A percentile compares a stretch with the other conserved stretches of the same genome.
These are phyloP conservation scores for Cocos nucifera DNA, from an alignment of 176 grass and related monocot genomes.

Conservation along the genomic window DNA sequence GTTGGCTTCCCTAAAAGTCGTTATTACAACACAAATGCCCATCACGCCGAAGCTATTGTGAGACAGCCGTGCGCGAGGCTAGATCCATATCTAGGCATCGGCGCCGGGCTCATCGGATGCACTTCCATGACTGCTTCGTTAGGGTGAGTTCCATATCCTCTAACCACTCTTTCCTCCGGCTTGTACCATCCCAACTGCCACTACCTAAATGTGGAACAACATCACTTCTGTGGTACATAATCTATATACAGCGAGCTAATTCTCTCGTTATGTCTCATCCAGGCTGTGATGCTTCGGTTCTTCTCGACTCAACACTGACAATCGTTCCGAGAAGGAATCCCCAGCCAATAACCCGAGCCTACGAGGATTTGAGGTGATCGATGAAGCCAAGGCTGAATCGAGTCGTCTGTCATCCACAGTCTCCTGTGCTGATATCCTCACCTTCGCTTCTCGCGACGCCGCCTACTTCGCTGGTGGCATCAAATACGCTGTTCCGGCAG, in stretches of 20 bases:
- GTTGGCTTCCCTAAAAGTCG: constrained; percentile 26
- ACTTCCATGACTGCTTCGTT: constrained; percentile 75
- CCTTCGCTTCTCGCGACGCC: constrained; percentile 37
- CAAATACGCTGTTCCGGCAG: constrained; percentile 5
- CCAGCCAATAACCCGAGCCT: constrained; percentile 31
- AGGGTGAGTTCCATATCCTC: constrained; percentile 13
- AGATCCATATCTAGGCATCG: constrained; percentile 26
- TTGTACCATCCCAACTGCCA: too few species aligned
- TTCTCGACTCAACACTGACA: constrained; percentile 24
- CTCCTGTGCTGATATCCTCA: constrained; percentile 7
- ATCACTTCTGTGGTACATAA: too few species aligned
- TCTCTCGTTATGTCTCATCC: not conserved
- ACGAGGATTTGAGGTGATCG: constrained; percentile 52
- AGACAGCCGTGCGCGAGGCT: constrained; percentile 27
- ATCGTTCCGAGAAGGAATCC: constrained; percentile 30
- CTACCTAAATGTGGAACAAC: too few species aligned
- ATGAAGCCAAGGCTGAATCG: constrained; percentile 31
- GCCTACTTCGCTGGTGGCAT: constrained; percentile 24
- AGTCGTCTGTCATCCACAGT: constrained; percentile 18
- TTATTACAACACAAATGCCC: constrained; percentile 40
- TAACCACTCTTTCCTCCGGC: too few species aligned
- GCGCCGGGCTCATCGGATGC: constrained; percentile 48
- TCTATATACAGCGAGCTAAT: too few species aligned
- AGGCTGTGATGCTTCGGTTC: constrained; percentile 52
- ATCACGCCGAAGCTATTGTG: constrained; percentile 37